These are phyloP conservation scores for Gypsophila paniculata DNA, from an alignment of 179 eudicot genomes.

Conservation along the genomic window DNA sequence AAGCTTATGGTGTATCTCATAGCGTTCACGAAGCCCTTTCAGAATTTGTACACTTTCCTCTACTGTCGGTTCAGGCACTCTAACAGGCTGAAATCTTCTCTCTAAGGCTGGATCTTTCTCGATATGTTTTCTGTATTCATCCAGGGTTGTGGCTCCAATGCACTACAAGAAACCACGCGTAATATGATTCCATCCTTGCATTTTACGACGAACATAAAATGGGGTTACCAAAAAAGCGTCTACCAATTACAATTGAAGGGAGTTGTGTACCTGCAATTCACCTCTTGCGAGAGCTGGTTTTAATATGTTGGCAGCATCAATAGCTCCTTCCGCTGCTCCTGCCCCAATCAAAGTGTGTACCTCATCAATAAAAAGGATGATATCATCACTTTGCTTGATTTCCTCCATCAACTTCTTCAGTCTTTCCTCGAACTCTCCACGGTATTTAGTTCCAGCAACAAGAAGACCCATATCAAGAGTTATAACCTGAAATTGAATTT, in stretches of 20 bases:
- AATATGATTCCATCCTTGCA: too few species aligned
- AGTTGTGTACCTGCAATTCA: conserved; percentile 94
- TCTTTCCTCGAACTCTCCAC: conserved; percentile 92
- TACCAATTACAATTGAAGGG: too few species aligned
- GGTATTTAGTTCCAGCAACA: conserved; percentile 94
- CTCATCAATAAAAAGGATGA: conserved; percentile 83
- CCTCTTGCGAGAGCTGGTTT: conserved; percentile 97
- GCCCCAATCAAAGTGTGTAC: conserved; percentile 92
- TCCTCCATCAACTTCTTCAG: conserved; percentile 87
- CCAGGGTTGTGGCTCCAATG: conserved; percentile 89
- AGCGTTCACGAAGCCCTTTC: conserved; percentile 77
- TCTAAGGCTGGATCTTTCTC: conserved; percentile 93
- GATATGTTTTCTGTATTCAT: conserved; percentile 82
- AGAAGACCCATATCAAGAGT: conserved; percentile 91
- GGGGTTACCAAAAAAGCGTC: too few species aligned
- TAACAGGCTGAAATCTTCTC: conserved; percentile 83
- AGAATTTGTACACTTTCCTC: conserved; percentile 78
- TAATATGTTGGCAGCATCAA: conserved; percentile 91
- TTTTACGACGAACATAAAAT: too few species aligned
- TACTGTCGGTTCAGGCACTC: conserved; percentile 88
- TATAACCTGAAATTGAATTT: conserved; percentile 57
- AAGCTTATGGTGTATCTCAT: conserved; percentile 88
- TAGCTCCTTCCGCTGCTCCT: conserved; percentile 98
- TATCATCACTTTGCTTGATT: conserved; percentile 73
- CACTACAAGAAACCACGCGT: conserved; percentile 34